Evolutionary conservation across 768 basidiomycete species (phyloP).

Genomic region (Russula earlei): DNA sequence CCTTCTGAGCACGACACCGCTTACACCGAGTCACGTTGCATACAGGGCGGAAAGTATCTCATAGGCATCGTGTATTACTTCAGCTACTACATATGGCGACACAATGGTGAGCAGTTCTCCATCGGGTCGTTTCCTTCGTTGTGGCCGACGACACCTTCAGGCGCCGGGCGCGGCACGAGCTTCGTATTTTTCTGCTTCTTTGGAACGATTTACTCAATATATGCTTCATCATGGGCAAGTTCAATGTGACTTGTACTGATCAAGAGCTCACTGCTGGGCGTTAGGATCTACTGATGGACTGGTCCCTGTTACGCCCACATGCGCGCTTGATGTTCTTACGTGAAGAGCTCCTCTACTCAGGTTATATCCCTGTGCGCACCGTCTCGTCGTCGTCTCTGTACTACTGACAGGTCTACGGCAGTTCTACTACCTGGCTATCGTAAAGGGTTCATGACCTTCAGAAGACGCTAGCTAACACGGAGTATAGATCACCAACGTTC

Average conservation of each 20-base stretch:
- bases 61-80: slow-evolving; percentile 55
- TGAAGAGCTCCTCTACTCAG: slow-evolving; percentile 62
- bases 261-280: background rate
- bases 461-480: background rate
- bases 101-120: slow-evolving; percentile 35
- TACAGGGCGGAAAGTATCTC: slow-evolving; percentile 77
- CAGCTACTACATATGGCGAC: slow-evolving; percentile 73
- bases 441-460: slow-evolving; percentile 27
- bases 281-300: slow-evolving; percentile 85
- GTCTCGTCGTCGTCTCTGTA: background rate
- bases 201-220: slow-evolving; percentile 53
- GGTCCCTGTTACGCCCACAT: slow-evolving; percentile 67
- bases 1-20: background rate
- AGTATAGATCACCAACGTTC: slow-evolving; percentile 54
- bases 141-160: slow-evolving; percentile 19
- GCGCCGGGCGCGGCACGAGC: slow-evolving; percentile 32
- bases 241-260: background rate
- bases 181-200: slow-evolving; percentile 66
- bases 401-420: slow-evolving; percentile 22
- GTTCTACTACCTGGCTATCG: slow-evolving; percentile 75
- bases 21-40: slow-evolving; percentile 1
- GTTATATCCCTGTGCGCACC: slow-evolving; percentile 44
- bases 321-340: slow-evolving; percentile 56
- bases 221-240: slow-evolving; percentile 72
- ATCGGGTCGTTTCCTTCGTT: background rate